Evolutionary conservation across 345 rosid species (phyloP).

Genomic region (Trapa incisa): DNA sequence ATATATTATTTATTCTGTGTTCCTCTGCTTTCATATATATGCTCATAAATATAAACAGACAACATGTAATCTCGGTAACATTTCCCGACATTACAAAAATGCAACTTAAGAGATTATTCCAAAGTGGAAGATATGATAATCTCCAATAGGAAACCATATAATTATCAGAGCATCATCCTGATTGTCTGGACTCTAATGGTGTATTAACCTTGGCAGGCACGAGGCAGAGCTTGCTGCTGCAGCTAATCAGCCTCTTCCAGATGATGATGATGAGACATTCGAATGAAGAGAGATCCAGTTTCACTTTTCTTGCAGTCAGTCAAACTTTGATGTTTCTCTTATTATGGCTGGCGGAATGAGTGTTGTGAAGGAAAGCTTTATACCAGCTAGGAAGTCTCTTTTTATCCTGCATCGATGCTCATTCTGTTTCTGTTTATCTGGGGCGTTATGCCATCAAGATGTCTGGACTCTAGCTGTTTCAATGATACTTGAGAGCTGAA

Average conservation of each 20-base stretch:
- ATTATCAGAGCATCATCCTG: background rate
- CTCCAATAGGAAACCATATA: too few relatives aligned
- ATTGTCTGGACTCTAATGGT: background rate
- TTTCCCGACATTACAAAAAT: background rate
- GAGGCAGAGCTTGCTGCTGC: slow-evolving; percentile 75
- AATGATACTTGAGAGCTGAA: background rate
- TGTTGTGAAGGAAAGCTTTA: background rate
- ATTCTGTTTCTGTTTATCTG: background rate
- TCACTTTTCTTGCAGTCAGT: background rate
- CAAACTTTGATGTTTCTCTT: background rate
- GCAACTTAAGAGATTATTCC: too few relatives aligned
- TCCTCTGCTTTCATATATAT: background rate
- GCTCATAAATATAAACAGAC: too few relatives aligned
- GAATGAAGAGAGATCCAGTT: slow-evolving; percentile 22
- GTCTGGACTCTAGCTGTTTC: background rate
- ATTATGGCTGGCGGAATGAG: background rate
- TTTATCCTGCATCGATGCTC: background rate
- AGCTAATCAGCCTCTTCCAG: slow-evolving; percentile 77
- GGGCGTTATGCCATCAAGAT: background rate
- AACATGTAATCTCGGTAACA: background rate
- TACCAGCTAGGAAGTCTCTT: background rate
- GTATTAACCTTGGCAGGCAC: slow-evolving; percentile 28
- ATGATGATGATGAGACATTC: slow-evolving; percentile 62
- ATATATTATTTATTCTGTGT: background rate
- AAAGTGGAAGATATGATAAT: too few relatives aligned